phyloP scores from a whole-genome alignment of 768 basidiomycete species.

The Termitomyces eurrhizus region DNA sequence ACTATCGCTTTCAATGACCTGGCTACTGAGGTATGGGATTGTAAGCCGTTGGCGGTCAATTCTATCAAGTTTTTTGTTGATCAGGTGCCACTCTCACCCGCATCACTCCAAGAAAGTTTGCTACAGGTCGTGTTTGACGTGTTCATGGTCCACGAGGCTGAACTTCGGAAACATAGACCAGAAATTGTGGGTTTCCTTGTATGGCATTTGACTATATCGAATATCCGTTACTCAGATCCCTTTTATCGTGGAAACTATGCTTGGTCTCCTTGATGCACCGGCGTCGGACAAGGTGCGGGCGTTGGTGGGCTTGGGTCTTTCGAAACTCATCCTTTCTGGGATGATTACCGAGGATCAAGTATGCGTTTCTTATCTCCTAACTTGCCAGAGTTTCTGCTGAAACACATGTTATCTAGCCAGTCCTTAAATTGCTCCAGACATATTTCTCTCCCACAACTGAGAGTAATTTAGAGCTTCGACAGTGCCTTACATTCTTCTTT shows the following conservation, averaged over 20 bases:
- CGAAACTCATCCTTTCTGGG: slow-evolving; percentile 82
- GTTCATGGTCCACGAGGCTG: slow-evolving; percentile 75
- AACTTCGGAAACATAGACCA: slow-evolving; percentile 30
- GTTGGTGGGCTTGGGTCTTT: slow-evolving; percentile 68
- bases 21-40: not conserved
- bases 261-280: slow-evolving; percentile 40
- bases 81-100: slow-evolving; percentile 58
- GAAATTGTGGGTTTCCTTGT: slow-evolving; percentile 17
- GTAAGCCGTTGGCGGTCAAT: slow-evolving; percentile 26
- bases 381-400: slow-evolving; percentile 17
- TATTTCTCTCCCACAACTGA: slow-evolving; percentile 81
- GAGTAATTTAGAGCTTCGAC: slow-evolving; percentile 79
- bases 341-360: slow-evolving; percentile 73
- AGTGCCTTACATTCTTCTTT: slow-evolving; percentile 85
- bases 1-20: not conserved
- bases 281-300: slow-evolving; percentile 62
- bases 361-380: slow-evolving; percentile 18
- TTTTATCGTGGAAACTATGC: slow-evolving; percentile 19
- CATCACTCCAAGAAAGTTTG: slow-evolving; percentile 62
- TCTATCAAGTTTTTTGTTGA: slow-evolving; percentile 61
- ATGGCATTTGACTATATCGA: not conserved
- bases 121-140: slow-evolving; percentile 84
- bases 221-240: slow-evolving; percentile 14
- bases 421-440: slow-evolving; percentile 36
- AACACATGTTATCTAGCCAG: slow-evolving; percentile 40